Evolutionary conservation across 192 early-diverging fungal genomes (phyloP).

Genomic region (Coemansia sp.): DNA sequence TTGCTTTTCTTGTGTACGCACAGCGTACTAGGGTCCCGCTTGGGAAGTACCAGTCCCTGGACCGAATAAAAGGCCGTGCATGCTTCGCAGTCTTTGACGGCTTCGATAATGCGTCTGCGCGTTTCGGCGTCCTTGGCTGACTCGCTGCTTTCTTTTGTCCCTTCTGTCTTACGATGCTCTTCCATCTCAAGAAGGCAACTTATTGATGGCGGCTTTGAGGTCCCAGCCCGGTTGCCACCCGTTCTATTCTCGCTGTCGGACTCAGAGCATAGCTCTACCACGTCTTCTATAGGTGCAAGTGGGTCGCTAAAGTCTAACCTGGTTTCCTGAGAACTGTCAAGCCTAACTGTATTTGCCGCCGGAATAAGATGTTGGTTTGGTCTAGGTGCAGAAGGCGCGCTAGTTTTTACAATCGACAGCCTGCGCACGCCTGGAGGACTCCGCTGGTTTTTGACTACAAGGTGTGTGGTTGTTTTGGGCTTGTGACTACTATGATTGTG

Average conservation of each 20-base stretch:
- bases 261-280: conserved; percentile 24
- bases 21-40: conserved; percentile 24
- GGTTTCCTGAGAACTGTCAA: conserved; percentile 42
- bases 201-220: too few species aligned
- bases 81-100: conserved; percentile 32
- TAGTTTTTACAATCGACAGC: too few species aligned
- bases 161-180: too few species aligned
- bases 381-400: neutral
- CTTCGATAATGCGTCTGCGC: conserved; percentile 29
- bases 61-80: conserved; percentile 41
- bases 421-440: too few species aligned
- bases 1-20: conserved; percentile 29
- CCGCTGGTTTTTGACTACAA: too few species aligned
- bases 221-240: neutral
- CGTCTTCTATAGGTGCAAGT: conserved; percentile 9
- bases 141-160: neutral
- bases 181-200: too few species aligned
- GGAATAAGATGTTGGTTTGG: neutral
- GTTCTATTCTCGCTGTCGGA: conserved; percentile 21
- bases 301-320: conserved; percentile 41
- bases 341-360: neutral
- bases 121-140: conserved; percentile 7
- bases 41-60: conserved; percentile 44
- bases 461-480: too few species aligned
- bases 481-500: too few species aligned